Evolutionary conservation across 176 grass and related monocot genomes (phyloP), one percentile per base, ranked within the genome.

Genomic region (Phyllostachys edulis): DNA sequence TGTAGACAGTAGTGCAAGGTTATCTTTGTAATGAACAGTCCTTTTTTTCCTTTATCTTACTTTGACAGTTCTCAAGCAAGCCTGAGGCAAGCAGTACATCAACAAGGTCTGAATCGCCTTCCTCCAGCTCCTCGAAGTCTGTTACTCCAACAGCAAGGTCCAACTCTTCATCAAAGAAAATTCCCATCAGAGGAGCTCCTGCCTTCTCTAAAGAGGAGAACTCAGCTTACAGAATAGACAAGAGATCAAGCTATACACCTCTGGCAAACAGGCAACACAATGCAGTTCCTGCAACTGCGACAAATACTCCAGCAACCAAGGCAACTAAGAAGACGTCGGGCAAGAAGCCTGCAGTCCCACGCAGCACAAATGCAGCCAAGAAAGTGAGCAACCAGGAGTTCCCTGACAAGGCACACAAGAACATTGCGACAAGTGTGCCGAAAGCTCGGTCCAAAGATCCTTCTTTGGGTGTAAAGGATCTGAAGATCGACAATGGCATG

Each of bases 211-310:
- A 75, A 24, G 49, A 78, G 32, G 52, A 68, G 41, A 68, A 40
- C 39, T 46, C 81, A n/a, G 20, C 77, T 54, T 90, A 76, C 65
- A 87, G 73, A 69, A 82, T 83, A 20, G 79, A 89, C 20, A 89
- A 89, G 68, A 89, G 46, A 68, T 89, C 90, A 69, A 89, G 87
- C 63, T 86, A 83, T 23, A 88, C 80, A 69, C 67, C 75, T 69
- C 79, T 86, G 84, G 67, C 75, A 49, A 84, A 83, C 41, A 87
- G 24, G 15, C 80, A 79, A 7, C 80, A 90, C 18, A 81, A 70
- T 63, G 20, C 71, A 45, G 38, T 54, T 70, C 60, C 86, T 29
- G n/a, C 69, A 26, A 27, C 73, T 5, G 61, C 32, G 62, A 40
- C 55, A 39, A 4, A 41, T 41, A 14, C 50, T 54, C 34, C 62